A percentile compares a stretch with the other conserved stretches of the same genome.
Evolutionary conservation across 2,329 filamentous ascomycete species (phyloP).

Genomic region (Chaetomiaceae sp.): DNA sequence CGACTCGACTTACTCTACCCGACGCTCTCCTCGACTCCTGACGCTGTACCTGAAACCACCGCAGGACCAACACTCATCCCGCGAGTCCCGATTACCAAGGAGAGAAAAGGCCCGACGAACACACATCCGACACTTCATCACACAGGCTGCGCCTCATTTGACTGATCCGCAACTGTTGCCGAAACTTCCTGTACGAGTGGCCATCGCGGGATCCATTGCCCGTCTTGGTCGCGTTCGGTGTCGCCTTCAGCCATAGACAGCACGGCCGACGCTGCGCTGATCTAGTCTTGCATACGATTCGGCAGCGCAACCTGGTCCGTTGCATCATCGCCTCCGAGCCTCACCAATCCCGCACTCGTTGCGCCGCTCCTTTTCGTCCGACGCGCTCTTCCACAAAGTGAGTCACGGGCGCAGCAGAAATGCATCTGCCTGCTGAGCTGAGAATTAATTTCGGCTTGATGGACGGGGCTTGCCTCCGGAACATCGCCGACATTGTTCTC

Average conservation of each 20-base stretch:
- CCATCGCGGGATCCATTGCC: slow-evolving; percentile 20
- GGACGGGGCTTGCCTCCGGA: slow-evolving; percentile 12
- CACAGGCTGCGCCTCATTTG: slow-evolving; percentile 21
- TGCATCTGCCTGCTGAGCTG: slow-evolving; percentile 14
- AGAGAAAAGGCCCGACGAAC: slow-evolving; percentile 1
- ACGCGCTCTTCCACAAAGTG: slow-evolving; percentile 24
- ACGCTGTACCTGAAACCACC: slow-evolving; percentile 15
- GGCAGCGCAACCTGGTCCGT: slow-evolving; percentile 25
- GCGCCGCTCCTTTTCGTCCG: slow-evolving; percentile 20
- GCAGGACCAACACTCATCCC: slow-evolving; percentile 8
- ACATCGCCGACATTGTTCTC: background rate
- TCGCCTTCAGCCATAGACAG: slow-evolving; percentile 25
- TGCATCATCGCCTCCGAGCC: slow-evolving; percentile 26
- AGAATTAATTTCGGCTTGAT: slow-evolving; percentile 15
- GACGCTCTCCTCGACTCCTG: slow-evolving; percentile 6
- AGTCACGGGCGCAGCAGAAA: slow-evolving; percentile 24
- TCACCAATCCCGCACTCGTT: slow-evolving; percentile 27
- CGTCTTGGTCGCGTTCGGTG: slow-evolving; percentile 25
- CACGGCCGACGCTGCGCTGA: slow-evolving; percentile 23
- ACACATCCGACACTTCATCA: background rate
- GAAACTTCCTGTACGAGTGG: slow-evolving; percentile 9
- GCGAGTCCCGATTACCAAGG: slow-evolving; percentile 7
- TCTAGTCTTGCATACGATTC: slow-evolving; percentile 25
- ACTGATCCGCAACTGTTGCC: slow-evolving; percentile 10
- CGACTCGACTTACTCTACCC: background rate